Percentiles rank a stretch among this genome's conserved stretches.
phyloP scores from a whole-genome alignment of 148 eudicot species.

The Talinum fruticosum region DNA sequence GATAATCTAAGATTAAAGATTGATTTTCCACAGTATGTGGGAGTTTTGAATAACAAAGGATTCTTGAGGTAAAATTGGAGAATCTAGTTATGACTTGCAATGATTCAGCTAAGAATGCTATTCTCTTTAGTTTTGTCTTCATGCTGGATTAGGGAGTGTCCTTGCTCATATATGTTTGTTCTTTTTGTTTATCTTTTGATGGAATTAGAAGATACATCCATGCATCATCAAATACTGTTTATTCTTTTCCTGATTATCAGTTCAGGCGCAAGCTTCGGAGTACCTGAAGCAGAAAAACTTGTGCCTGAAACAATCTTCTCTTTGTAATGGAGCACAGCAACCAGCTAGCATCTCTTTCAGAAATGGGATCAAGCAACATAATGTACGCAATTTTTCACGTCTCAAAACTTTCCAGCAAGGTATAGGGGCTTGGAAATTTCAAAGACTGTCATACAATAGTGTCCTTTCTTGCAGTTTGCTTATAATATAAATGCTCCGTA shows the following conservation, averaged over 20 bases:
- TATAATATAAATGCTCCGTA: not conserved
- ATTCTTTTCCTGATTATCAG: constrained; percentile 36
- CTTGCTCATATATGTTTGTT: not conserved
- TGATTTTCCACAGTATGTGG: not conserved
- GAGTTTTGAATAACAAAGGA: not conserved
- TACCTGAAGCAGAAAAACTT: constrained; percentile 47
- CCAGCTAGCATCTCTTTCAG: constrained; percentile 62
- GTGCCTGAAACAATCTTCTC: constrained; percentile 22
- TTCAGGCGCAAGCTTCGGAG: constrained; percentile 62
- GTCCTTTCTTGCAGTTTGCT: constrained; percentile 2
- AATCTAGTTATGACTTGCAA: not conserved
- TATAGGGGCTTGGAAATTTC: not conserved
- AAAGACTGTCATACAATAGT: not conserved
- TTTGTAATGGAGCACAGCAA: constrained; percentile 19
- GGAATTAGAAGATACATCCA: not conserved
- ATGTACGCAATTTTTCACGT: constrained; percentile 43
- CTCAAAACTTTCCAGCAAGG: constrained; percentile 29
- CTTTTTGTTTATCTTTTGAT: not conserved
- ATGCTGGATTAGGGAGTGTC: not conserved
- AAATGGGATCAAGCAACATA: constrained; percentile 64
- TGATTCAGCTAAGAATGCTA: not conserved
- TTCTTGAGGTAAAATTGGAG: not conserved
- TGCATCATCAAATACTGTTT: not conserved
- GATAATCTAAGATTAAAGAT: not conserved
- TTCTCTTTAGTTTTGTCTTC: not conserved